Conservation (phyloP, 176 grass and related monocot species). For the Bothriochloa decipiens region DNA sequence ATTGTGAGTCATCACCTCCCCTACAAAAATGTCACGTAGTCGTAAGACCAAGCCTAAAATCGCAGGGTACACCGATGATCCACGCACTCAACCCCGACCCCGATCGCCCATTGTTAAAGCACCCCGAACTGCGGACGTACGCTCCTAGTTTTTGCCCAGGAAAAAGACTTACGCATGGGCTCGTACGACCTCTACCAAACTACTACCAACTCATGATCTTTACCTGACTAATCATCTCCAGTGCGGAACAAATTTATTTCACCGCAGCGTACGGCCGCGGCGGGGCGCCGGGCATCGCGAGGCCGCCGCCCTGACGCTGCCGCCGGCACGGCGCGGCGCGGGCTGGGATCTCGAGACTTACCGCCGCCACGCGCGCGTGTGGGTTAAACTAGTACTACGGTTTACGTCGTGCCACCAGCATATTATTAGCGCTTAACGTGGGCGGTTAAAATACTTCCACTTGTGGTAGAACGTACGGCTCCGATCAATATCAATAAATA, state of each 20-base stretch:
- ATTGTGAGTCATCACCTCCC: background rate
- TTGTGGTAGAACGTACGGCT: background rate
- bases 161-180: background rate
- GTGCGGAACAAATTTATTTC: too few relatives aligned
- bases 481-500: background rate
- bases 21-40: background rate
- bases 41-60: background rate
- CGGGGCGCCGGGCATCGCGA: conserved; percentile 44
- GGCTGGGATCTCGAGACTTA: conserved; percentile 20
- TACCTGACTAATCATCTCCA: background rate
- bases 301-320: background rate
- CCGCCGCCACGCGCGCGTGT: conserved; percentile 21
- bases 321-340: background rate
- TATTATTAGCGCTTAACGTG: conserved; percentile 21
- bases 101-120: background rate
- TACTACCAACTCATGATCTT: background rate
- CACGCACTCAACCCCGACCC: background rate
- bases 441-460: conserved; percentile 10
- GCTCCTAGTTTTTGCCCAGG: background rate
- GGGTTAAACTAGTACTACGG: background rate
- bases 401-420: background rate
- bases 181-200: background rate
- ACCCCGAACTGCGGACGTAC: background rate
- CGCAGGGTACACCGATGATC: background rate
- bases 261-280: background rate